Conservation (phyloP, 805 yeast genomes). For the Candida coleopterorum region DNA sequence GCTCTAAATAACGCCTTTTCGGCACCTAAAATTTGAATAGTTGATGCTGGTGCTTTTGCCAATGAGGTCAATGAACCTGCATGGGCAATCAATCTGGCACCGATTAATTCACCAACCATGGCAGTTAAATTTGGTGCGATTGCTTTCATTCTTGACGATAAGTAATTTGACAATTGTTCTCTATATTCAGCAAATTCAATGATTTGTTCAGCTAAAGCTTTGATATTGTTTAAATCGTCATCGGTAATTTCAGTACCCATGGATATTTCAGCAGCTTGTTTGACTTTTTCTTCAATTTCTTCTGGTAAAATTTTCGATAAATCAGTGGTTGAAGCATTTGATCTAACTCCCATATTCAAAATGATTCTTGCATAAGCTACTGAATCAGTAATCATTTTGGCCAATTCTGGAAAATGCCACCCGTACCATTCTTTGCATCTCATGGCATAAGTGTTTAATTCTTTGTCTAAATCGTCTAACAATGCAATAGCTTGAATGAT, state of each 20-base stretch:
- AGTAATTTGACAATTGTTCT: slow-evolving; percentile 89
- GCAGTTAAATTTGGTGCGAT: slow-evolving; percentile 97
- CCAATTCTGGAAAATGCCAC: slow-evolving; percentile 99
- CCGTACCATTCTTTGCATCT: slow-evolving; percentile 99
- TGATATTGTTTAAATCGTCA: slow-evolving; percentile 80
- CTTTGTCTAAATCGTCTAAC: slow-evolving; percentile 95
- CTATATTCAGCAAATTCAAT: slow-evolving; percentile 95
- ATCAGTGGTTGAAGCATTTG: slow-evolving; percentile 87
- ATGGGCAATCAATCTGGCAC: slow-evolving; percentile 97
- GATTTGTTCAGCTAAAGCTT: slow-evolving; percentile 90
- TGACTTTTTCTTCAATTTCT: slow-evolving; percentile 55
- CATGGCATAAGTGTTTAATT: slow-evolving; percentile 97
- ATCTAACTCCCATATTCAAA: slow-evolving; percentile 88
- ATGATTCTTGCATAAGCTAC: slow-evolving; percentile 94
- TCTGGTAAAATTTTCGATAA: slow-evolving; percentile 49
- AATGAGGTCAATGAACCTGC: slow-evolving; percentile 91
- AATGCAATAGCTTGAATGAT: slow-evolving; percentile 98
- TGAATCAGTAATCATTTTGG: slow-evolving; percentile 93
- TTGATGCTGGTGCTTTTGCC: slow-evolving; percentile 98
- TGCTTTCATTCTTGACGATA: slow-evolving; percentile 94
- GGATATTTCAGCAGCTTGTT: slow-evolving; percentile 95
- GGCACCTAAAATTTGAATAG: slow-evolving; percentile 97
- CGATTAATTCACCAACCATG: slow-evolving; percentile 95
- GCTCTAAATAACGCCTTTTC: slow-evolving; percentile 99
- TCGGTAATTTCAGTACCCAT: slow-evolving; percentile 99